phyloP scores from a whole-genome alignment of 352 stramenopile species.

The Globisporangium spinosum region DNA sequence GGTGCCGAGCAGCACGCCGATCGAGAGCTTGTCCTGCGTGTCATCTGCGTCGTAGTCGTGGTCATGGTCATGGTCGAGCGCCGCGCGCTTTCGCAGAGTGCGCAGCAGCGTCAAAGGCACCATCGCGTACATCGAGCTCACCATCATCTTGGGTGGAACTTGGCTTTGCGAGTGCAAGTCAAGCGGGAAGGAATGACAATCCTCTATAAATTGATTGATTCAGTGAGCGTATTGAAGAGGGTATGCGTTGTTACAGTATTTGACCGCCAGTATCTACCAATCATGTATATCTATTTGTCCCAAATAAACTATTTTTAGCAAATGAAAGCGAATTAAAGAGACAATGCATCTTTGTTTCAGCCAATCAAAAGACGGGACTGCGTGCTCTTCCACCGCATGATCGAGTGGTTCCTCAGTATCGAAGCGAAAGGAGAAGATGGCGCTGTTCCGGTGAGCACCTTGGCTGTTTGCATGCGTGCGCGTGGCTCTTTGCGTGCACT shows the following conservation, averaged over 20 bases:
- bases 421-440: slow-evolving; percentile 34
- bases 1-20: slow-evolving; percentile 11
- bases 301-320: not conserved
- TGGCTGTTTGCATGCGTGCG: not conserved
- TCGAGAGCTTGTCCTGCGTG: not conserved
- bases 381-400: not conserved
- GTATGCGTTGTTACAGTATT: not conserved
- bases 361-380: not conserved
- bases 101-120: slow-evolving; percentile 15
- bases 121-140: not conserved
- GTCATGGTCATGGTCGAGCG: slow-evolving; percentile 9
- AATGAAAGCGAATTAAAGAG: not conserved
- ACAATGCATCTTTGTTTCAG: not conserved
- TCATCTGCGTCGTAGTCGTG: slow-evolving; percentile 4
- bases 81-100: slow-evolving; percentile 4
- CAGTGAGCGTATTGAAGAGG: not conserved
- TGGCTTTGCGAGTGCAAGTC: not conserved
- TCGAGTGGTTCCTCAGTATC: slow-evolving; percentile 19
- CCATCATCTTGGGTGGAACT: not conserved
- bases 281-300: not conserved
- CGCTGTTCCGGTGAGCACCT: slow-evolving; percentile 38
- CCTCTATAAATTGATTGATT: not conserved
- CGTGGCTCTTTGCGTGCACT: not conserved
- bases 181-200: not conserved
- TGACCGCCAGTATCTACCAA: not conserved